Base-by-base conservation (phyloP, 495 filamentous ascomycete species). In the Trichoderma erinaceum region DNA sequence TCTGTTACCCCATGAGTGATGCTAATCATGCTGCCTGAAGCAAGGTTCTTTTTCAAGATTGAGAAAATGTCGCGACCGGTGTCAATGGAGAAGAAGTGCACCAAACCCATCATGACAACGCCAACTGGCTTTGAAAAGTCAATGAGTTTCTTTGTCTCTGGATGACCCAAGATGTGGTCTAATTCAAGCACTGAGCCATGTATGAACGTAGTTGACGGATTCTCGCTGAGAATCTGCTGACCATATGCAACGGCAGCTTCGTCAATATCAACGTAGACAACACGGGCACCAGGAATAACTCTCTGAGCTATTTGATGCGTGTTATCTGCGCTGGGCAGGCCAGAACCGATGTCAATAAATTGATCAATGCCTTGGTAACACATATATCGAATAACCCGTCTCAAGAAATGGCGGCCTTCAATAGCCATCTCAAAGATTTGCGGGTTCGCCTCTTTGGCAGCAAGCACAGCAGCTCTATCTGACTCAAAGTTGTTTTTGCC, bases 221-320 rank as follows among this genome's bases (percentile, higher is more conserved):
- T 32, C 3, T 25, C 56, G 4, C 25, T 27, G 56, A 61, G 56
- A 6, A 61, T 61, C 16, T 61, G 56, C 25, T 25, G 56, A 3
- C 56, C 56, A 21, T 61, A 25, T 7, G n/a, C 16, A 1, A 61
- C 56, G 11, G 56, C 56, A 11, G 56, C 27, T 11, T 27, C 27
- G 56, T 61, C 56, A 21, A 61, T 61, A 18, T 61, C 56, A 1
- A 61, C 56, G n/a, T 61, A 61, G 11, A 61, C 56, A 13, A 61
- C 56, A 4, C 56, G 56, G 16, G 56, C 56, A 4, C 29, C 35
- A 16, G 56, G 56, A 6, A 16, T 61, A 5, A 61, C 56, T 18
- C 56, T 61, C 56, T 61, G 56, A 25, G 56, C 56, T 13, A 61
- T 25, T 7, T 61, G 56, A 32, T 61, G 56, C 25, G 56, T 61